Evolutionary conservation across 148 eudicot species (phyloP), one percentile per base, ranked within the genome.

Genomic region (Vaccinium darrowii): DNA sequence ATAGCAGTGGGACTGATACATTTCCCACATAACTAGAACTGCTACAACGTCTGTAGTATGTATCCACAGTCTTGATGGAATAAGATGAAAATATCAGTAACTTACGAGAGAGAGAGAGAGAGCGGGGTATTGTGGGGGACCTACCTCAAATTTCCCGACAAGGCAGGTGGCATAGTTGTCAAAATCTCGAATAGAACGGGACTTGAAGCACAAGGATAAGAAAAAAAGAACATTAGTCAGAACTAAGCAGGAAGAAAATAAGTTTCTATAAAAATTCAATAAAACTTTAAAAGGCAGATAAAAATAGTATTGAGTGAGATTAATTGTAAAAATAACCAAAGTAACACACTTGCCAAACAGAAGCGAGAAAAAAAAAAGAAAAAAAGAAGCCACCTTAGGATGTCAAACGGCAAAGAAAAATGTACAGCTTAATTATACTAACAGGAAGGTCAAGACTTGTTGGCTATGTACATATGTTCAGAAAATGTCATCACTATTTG

Each of bases 1-100:
- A 97, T 76, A 97, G 96, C 60, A 97, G 91, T 52, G 99, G 99
- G 19, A 97, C 91, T 3, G 93, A 81, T 80, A 97, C 98, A 30
- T 91, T 89, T 53, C 88, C 88, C 86, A 95, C 92, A 89, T 84
- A 97, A 82, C 84, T 82, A 36, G 94, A 57, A 90, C 98, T 92
- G 91, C 98, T 95, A 87, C 92, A 87, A 25, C 89, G 90, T 88
- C 98, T 90, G 85, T 97, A 97, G 90, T 93, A 97, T 80, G 98
- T 90, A 85, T 97, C 99, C 33, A 91, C 98, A 57, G 99, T 97
- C 99, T 91, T 90, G 88, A 87, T 81, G 49, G 78, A 53, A 83
- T 36, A 85, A 84, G 82, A 74, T 27, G 49, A 76, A 25, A 78
- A 33, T 60, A 57, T 88, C 76, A 80, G 65, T 65, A 88, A 79